Evolutionary conservation across 306 rosid genomes (phyloP), one percentile per base, ranked within the genome.

Genomic region (Prunus armeniaca): DNA sequence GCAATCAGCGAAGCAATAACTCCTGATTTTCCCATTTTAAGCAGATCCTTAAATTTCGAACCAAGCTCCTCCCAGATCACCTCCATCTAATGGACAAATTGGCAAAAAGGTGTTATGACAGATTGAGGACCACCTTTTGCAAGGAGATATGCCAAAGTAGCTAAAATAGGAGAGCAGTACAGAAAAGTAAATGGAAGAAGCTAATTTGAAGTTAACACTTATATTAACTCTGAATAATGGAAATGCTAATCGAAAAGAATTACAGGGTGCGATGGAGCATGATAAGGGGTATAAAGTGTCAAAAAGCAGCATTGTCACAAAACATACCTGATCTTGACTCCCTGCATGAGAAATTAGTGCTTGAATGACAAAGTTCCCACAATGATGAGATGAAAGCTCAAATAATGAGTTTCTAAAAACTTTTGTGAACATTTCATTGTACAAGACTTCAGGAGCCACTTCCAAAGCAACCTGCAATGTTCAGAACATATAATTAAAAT

Each of bases 361-460:
- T 88, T 95, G 99, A 81, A 92, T 87, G 63, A 89, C 97, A 76
- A 89, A 95, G 86, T 95, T 95, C 45, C 93, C 99, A 76, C 89
- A 84, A 70, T 89, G 97, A 84, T 95, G 79, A 79, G 91, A 85
- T n/a, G 99, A 89, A 76, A 92, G 82, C 71, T 90, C 88, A 19
- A 90, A 82, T 87, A 95, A 83, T 38, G 93, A 90, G 84, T 83
- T 88, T 84, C 75, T 84, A 79, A 95, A 92, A 69, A 88, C 77
- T 86, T 89, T 90, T 30, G 79, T 63, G 78, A 90, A 84, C 72
- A 95, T 78, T 67, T 87, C 96, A 27, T 85, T 78, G 82, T 88
- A 95, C 87, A 95, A 79, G 52, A 77, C 81, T 79, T 83, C 87
- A 3, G 99, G 99, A 83, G 97, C 92, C 71, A 90, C 97, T 89